Percentiles rank a stretch among this genome's conserved stretches.
phyloP scores from a whole-genome alignment of 306 rosid species.

The Vicia faba region DNA sequence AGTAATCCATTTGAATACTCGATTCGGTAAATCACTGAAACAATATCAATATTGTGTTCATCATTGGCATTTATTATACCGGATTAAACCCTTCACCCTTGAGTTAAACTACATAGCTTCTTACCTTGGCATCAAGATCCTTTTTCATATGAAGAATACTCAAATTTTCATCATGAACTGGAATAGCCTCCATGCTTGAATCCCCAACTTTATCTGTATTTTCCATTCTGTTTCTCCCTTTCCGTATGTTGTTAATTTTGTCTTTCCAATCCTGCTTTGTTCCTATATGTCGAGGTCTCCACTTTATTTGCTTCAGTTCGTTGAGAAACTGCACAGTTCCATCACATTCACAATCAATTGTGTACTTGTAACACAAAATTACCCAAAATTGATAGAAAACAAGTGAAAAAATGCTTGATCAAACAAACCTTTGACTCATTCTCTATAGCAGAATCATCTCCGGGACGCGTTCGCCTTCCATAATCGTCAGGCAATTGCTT shows the following conservation, averaged over 20 bases:
- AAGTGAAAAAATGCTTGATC: conserved; percentile 4
- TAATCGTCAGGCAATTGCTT: conserved; percentile 47
- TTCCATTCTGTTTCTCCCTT: conserved; percentile 63
- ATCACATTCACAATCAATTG: conserved; percentile 32
- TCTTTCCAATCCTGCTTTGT: conserved; percentile 92
- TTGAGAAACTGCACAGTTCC: conserved; percentile 47
- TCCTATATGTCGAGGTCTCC: conserved; percentile 73
- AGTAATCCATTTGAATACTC: conserved; percentile 19
- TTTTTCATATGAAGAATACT: conserved; percentile 59
- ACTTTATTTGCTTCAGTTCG: conserved; percentile 62
- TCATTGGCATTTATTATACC: conserved; percentile 24
- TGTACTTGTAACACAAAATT: neutral
- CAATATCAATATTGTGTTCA: conserved; percentile 17
- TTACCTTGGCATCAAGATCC: conserved; percentile 77
- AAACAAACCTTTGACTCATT: conserved; percentile 60
- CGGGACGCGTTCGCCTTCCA: conserved; percentile 21
- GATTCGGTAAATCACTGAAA: conserved; percentile 22
- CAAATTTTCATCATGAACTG: conserved; percentile 70
- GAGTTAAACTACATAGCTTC: conserved; percentile 26
- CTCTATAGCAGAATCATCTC: conserved; percentile 44
- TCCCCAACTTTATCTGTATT: conserved; percentile 58
- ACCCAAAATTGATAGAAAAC: conserved; percentile 6
- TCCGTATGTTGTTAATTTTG: conserved; percentile 62
- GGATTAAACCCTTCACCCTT: conserved; percentile 23
- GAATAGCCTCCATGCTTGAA: conserved; percentile 50